Evolutionary conservation across 2,329 filamentous ascomycete genomes (phyloP).

Genomic region (Colletotrichum sp.): DNA sequence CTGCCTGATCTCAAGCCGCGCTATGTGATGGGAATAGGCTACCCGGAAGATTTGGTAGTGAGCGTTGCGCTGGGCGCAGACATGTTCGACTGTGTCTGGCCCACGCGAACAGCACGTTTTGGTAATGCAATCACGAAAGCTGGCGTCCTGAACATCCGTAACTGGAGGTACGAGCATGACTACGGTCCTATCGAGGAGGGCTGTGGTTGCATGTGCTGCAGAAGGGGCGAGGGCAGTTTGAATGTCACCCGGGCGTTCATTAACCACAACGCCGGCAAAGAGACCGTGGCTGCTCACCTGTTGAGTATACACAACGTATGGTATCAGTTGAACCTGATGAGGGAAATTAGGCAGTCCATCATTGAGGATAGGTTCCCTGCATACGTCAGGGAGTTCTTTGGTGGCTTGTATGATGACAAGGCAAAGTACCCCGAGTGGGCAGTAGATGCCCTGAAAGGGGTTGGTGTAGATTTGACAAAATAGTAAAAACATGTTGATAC

Average conservation of each 20-base stretch:
- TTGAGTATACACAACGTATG: conserved; percentile 96
- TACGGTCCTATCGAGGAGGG: conserved; percentile 84
- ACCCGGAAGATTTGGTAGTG: conserved; percentile 94
- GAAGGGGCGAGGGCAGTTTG: conserved; percentile 70
- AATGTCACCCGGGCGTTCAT: conserved; percentile 89
- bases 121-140: conserved; percentile 87
- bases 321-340: conserved; percentile 88
- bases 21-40: conserved; percentile 99
- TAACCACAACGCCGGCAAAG: conserved; percentile 90
- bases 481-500: conserved; percentile 21
- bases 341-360: conserved; percentile 75
- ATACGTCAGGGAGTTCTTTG: conserved; percentile 82
- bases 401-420: conserved; percentile 65
- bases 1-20: conserved; percentile 92
- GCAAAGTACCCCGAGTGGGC: conserved; percentile 84
- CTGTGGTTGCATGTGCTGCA: conserved; percentile 83
- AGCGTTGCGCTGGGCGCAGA: conserved; percentile 93
- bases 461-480: conserved; percentile 77
- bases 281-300: conserved; percentile 86
- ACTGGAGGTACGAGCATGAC: conserved; percentile 77
- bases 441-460: conserved; percentile 75
- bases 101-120: conserved; percentile 92
- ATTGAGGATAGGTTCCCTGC: conserved; percentile 80
- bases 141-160: conserved; percentile 85
- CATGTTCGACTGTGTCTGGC: conserved; percentile 99